Evolutionary conservation across 192 early-diverging fungal genomes (phyloP).

Genomic region (Coemansia sp.): DNA sequence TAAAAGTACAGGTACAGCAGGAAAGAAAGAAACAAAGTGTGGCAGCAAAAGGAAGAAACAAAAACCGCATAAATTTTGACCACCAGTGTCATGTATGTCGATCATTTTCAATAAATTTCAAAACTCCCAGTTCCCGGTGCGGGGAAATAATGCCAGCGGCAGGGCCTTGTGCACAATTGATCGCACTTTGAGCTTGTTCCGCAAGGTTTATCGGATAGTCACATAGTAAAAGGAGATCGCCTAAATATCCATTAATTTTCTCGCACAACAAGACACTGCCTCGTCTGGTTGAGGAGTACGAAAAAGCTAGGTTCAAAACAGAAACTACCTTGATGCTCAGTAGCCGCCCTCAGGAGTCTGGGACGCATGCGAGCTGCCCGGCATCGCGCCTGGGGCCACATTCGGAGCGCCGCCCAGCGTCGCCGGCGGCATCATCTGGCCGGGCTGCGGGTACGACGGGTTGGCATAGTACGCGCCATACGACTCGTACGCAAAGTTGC

Average conservation of each 20-base stretch:
- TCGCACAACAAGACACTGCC: background rate
- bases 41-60: slow-evolving; percentile 1
- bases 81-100: slow-evolving; percentile 1
- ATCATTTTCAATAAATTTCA: background rate
- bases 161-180: no score
- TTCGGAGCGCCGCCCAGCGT: slow-evolving; percentile 10
- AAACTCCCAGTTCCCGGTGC: background rate
- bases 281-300: background rate
- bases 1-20: slow-evolving; percentile 1
- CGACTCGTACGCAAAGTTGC: slow-evolving; percentile 45
- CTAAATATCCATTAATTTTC: slow-evolving; percentile 1
- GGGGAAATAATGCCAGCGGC: background rate
- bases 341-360: slow-evolving; percentile 33
- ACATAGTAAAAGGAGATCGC: background rate
- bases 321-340: background rate
- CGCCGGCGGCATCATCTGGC: slow-evolving; percentile 43
- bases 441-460: slow-evolving; percentile 48
- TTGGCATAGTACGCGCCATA: slow-evolving; percentile 48
- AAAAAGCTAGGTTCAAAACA: background rate
- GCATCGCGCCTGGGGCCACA: slow-evolving; percentile 2
- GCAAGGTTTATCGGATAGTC: background rate
- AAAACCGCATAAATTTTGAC: background rate
- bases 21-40: background rate
- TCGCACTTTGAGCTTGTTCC: background rate
- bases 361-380: slow-evolving; percentile 4